Evolutionary conservation across 2,329 filamentous ascomycete species (phyloP), one percentile per base, ranked within the genome.

Genomic region (Pseudogymnoascus destructans): DNA sequence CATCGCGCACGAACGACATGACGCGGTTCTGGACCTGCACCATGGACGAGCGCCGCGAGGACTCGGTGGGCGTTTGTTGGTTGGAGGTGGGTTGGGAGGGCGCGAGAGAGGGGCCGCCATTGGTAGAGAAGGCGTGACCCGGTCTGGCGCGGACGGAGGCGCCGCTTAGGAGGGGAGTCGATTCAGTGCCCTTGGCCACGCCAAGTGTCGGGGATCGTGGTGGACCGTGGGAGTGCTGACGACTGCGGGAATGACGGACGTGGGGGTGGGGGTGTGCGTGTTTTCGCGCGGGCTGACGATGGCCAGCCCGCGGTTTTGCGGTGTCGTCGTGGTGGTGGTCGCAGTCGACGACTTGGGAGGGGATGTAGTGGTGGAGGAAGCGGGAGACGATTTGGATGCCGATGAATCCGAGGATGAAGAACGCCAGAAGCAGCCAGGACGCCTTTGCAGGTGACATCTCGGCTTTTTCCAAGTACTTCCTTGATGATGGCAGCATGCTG

Each of bases 401-500:
- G 35, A 89, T 68, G 63, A 89, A 89, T 9, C 88, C 88, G 13
- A 72, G 77, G 3, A 86, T 71, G 68, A 92, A 92, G 67, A 81
- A 86, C 9, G 66, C 79, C 67, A 90, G 84, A 66, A 90, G 75
- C 30, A 82, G 72, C 66, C 87, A 79, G 11, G 84, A 85, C 5
- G 91, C 88, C 1, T 73, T 69, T 61, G 84, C 80, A 2, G 87
- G 76, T 6, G 80, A 77, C 71, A 84, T 84, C 13, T 83, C 84
- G 57, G 83, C 86, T 58, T 82, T 77, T 60, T 79, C 75, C 3
- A 98, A 78, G 67, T 95, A 95, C 36, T 76, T 77, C 67, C 86
- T 90, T 1, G 92, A 84, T 17, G 88, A 89, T 8, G 92, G 92
- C 6, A 97, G 79, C 87, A 97, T 96, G 71, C 85, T 93, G 71